phyloP scores from a whole-genome alignment of 305 asterid genomes.

The Fraxinus baroniana region DNA sequence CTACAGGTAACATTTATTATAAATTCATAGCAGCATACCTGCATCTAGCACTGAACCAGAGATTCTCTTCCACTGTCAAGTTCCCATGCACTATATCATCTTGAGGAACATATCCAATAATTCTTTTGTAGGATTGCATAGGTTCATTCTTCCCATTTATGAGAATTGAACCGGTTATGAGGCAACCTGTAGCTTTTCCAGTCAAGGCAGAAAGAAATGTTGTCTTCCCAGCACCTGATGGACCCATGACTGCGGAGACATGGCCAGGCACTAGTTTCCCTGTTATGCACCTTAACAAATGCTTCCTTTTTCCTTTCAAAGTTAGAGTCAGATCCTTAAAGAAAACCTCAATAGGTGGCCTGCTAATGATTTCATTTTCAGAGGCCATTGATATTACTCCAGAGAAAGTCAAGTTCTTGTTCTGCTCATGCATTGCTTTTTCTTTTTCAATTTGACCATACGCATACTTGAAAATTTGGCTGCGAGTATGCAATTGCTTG shows the following conservation, averaged over 20 bases:
- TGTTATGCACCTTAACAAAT: constrained; percentile 66
- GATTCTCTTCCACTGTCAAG: constrained; percentile 85
- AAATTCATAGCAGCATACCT: constrained; percentile 37
- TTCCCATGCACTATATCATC: constrained; percentile 88
- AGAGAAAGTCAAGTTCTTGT: constrained; percentile 62
- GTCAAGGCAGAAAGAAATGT: constrained; percentile 78
- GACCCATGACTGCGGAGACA: constrained; percentile 87
- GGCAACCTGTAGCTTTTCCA: constrained; percentile 79
- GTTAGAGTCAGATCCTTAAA: constrained; percentile 78
- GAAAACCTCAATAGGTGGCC: constrained; percentile 71
- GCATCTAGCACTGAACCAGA: constrained; percentile 93
- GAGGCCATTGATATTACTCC: constrained; percentile 68
- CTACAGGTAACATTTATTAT: neutral
- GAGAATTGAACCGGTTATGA: constrained; percentile 57
- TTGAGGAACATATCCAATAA: constrained; percentile 80
- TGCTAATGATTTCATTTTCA: constrained; percentile 50
- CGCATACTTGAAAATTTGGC: constrained; percentile 80
- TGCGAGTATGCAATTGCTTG: constrained; percentile 67
- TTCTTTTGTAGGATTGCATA: constrained; percentile 64
- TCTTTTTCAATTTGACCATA: constrained; percentile 80
- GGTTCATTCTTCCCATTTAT: constrained; percentile 68
- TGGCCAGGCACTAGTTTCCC: constrained; percentile 77
- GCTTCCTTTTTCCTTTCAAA: constrained; percentile 69
- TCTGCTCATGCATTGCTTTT: constrained; percentile 70
- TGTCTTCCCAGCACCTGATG: constrained; percentile 88